Base-by-base conservation (phyloP, 2,329 filamentous ascomycete genomes). In the Acrocalymma vagum region DNA sequence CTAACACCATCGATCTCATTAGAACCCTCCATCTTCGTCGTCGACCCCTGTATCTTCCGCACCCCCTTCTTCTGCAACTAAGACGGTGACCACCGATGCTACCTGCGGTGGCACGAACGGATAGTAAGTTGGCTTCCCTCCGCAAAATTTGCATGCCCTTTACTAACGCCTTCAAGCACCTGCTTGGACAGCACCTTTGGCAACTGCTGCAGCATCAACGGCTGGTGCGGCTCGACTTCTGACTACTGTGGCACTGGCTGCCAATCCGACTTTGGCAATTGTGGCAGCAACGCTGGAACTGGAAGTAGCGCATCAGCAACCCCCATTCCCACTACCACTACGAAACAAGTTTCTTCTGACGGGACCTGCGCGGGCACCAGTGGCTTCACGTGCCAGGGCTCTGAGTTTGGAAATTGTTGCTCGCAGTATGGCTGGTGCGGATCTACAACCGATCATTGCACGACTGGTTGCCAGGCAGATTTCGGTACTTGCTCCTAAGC, bases 321-420 rank as follows among this genome's bases (percentile, higher is more conserved):
- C 11, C 22, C 35, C 9, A 44, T 43, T n/a, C n/a, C n/a, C n/a
- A n/a, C 46, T 17, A 43, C 51, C 18, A 51, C 38, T 9, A 49
- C 46, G 24, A 53, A 45, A 26, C 55, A 57, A n/a, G 36, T 55
- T 5, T 59, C 53, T 24, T 60, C 54, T 11, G 44, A 66, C 32
- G 62, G 55, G 10, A 51, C 51, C 4, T 66, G 61, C 39, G 53
- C 42, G 10, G 60, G 58, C 9, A 61, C 53, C 14, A 34, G 25
- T 13, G 45, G 47, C 9, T 48, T 37, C 51, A 76, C 72, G 10
- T 78, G 75, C 55, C 42, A 60, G 13, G 73, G 73, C 14, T 72
- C 68, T 38, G 31, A 53, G 8, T 75, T 72, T 45, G 74, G 74
- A 5, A 63, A 70, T 50, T 77, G 74, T 62, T 78, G 74, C 63